These are phyloP conservation scores for Cyclostephanos invisitatus DNA, from an alignment of 108 stramenopile genomes.

Conservation along the genomic window DNA sequence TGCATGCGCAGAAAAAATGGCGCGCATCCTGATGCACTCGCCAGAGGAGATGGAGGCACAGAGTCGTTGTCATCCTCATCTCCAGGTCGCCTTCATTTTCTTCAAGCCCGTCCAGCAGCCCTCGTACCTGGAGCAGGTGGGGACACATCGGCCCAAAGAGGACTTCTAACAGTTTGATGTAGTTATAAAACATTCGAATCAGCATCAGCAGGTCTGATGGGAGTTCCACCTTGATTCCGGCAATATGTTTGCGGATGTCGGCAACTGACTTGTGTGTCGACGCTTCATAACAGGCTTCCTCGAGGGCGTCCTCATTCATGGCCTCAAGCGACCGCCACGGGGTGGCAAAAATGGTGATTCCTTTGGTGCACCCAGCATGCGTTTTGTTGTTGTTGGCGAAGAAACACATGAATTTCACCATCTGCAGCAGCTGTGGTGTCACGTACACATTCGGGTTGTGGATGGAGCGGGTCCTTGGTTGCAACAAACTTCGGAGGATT, in stretches of 20 bases:
- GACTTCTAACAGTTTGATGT: not conserved
- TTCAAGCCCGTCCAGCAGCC: not conserved
- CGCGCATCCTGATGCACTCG: not conserved
- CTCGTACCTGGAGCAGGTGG: not conserved
- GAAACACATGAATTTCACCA: no score
- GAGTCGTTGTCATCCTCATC: not conserved
- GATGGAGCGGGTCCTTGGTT: no score
- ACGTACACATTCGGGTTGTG: no score
- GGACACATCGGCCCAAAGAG: not conserved
- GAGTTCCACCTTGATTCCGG: not conserved
- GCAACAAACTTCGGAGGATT: no score
- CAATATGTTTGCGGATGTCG: not conserved
- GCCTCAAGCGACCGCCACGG: no score
- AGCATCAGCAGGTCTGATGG: not conserved
- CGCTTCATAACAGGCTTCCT: not conserved
- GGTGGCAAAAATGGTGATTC: no score
- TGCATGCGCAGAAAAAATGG: not conserved
- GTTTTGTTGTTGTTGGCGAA: no score
- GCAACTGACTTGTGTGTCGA: not conserved
- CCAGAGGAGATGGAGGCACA: not conserved
- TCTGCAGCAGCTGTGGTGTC: no score
- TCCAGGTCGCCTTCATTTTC: not conserved
- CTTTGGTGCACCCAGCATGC: no score
- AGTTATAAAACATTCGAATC: not conserved
- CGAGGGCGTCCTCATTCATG: no score